A percentile compares a stretch with the other conserved stretches of the same genome.
Evolutionary conservation across 768 basidiomycete genomes (phyloP).

Genomic region (Suillus variegatus): DNA sequence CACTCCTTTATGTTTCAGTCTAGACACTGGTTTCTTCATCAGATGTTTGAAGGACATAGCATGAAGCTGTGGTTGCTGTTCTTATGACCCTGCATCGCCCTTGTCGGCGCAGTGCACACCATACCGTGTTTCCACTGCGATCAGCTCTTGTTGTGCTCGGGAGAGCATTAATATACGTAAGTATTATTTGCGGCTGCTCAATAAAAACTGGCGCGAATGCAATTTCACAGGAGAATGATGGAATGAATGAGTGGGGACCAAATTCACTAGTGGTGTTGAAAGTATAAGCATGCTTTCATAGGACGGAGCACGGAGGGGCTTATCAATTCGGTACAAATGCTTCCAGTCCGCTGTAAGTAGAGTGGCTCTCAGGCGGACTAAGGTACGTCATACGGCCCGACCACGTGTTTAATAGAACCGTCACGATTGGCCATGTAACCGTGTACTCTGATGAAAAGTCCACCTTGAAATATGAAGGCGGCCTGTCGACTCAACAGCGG

Average conservation of each 20-base stretch:
- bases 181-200: neutral
- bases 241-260: neutral
- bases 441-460: neutral
- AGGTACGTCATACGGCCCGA: neutral
- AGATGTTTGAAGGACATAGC: neutral
- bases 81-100: neutral
- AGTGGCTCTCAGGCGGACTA: neutral
- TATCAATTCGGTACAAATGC: too few species aligned
- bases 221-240: neutral
- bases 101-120: neutral
- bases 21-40: slow-evolving; percentile 1
- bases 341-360: neutral
- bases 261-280: too few species aligned
- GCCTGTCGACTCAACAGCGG: neutral
- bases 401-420: neutral
- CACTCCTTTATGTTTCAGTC: neutral
- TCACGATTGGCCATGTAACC: neutral
- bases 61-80: neutral
- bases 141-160: neutral
- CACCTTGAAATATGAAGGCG: neutral
- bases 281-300: too few species aligned
- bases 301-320: too few species aligned
- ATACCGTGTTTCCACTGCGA: neutral
- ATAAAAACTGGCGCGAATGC: neutral
- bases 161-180: neutral